Percentiles rank a stretch among this genome's conserved stretches.
These are phyloP conservation scores for Galerina marginata DNA, from an alignment of 768 basidiomycete species.

Conservation along the genomic window DNA sequence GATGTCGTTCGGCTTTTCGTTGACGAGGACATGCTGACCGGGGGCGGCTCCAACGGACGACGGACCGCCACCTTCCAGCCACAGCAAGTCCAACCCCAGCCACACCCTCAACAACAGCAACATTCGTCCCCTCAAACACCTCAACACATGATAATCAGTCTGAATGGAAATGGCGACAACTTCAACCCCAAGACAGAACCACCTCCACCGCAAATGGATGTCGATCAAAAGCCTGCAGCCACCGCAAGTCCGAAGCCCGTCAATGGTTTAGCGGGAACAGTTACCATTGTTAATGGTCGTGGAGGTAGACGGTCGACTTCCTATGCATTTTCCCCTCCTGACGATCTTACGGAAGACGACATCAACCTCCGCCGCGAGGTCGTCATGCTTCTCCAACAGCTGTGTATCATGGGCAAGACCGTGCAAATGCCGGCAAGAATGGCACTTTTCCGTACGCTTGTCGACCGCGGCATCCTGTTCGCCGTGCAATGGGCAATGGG, in stretches of 20 bases:
- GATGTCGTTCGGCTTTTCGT: slow-evolving; percentile 82
- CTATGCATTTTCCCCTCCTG: slow-evolving; percentile 64
- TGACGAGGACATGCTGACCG: slow-evolving; percentile 66
- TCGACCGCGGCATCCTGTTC: slow-evolving; percentile 87
- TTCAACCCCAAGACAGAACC: slow-evolving; percentile 33
- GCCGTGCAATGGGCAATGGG: slow-evolving; percentile 92
- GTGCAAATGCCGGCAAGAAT: slow-evolving; percentile 89
- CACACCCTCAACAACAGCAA: slow-evolving; percentile 2
- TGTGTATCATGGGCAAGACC: slow-evolving; percentile 96
- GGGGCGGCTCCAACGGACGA: slow-evolving; percentile 35
- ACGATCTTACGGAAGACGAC: slow-evolving; percentile 59
- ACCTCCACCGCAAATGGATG: slow-evolving; percentile 41
- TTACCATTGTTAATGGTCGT: slow-evolving; percentile 29
- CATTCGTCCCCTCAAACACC: slow-evolving; percentile 15
- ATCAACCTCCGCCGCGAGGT: slow-evolving; percentile 72
- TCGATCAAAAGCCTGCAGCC: slow-evolving; percentile 36
- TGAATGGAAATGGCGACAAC: slow-evolving; percentile 48
- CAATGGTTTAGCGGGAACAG: slow-evolving; percentile 30
- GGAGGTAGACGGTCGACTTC: slow-evolving; percentile 28
- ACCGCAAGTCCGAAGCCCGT: slow-evolving; percentile 30
- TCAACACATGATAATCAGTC: slow-evolving; percentile 40
- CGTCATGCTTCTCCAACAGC: slow-evolving; percentile 87
- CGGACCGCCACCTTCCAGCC: slow-evolving; percentile 27
- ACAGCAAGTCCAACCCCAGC: slow-evolving; percentile 20
- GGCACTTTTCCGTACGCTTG: slow-evolving; percentile 82